Base-by-base conservation (phyloP, 148 eudicot species). In the Arctostaphylos glauca region DNA sequence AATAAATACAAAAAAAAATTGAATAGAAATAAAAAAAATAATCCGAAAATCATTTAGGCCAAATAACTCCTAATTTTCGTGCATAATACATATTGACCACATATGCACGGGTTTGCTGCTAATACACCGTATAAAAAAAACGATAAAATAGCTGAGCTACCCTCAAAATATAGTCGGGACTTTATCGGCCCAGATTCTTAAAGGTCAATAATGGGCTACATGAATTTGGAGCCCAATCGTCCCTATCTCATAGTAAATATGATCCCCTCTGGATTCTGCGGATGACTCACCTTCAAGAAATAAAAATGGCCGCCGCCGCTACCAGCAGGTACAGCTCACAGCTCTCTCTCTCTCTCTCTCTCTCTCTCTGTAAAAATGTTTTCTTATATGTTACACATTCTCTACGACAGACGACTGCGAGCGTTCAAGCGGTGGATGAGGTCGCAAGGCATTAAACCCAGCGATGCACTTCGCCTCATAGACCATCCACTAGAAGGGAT, bases 351-450 rank as follows among this genome's bases (percentile, higher is more conserved):
- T 19, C 67, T 16, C 66, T 38, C 49, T 72, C 76, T 72, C 76
- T 72, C 75, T 43, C 49, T 46, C 48, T 77, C 23, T 38, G 2
- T 9, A 77, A 1, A 41, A 7, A 14, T 9, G 3, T 77, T 3
- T 41, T 3, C 4, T 15, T 54, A 38, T 16, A 9, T 78, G 31
- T 78, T 78, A 49, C 60, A 66, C 15, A 50, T 54, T 18, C 18
- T 25, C 55, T 50, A 31, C 48, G 18, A 66, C 84, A 88, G 98
- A 86, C 90, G 87, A 54, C 55, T 96, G 86, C 86, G 97, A 75
- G 94, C 87, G 5, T 96, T 96, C 93, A 93, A 90, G 82, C 88
- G 97, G 31, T 96, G 98, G 98, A 96, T 96, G 97, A 76, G 74
- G 0, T 47, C 82, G 14, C 88, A 91, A 62, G 76, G 55, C 77